These are phyloP conservation scores for Tuber borchii DNA, from an alignment of 495 filamentous ascomycete species.

Conservation along the genomic window DNA sequence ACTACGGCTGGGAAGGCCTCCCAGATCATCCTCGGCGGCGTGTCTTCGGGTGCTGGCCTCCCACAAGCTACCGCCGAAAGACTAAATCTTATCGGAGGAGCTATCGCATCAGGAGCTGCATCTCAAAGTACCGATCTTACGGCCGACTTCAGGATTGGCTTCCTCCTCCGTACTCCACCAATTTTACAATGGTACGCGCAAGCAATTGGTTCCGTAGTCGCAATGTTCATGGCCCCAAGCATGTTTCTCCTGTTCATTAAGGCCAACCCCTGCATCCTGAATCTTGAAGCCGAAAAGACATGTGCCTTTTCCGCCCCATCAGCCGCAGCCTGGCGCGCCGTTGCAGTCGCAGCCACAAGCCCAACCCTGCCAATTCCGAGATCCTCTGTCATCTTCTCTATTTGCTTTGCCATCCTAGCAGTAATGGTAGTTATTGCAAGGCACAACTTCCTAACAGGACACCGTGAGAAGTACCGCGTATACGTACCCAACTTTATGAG, in stretches of 20 bases:
- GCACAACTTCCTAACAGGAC: constrained; percentile 53
- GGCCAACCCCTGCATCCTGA: constrained; percentile 61
- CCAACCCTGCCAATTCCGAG: constrained; percentile 54
- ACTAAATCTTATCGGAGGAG: constrained; percentile 59
- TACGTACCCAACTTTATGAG: constrained; percentile 65
- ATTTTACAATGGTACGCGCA: constrained; percentile 61
- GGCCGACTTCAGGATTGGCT: constrained; percentile 58
- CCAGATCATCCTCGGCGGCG: constrained; percentile 60
- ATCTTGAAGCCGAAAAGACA: constrained; percentile 42
- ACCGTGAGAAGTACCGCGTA: constrained; percentile 52
- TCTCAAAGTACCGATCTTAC: constrained; percentile 53
- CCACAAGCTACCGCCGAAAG: constrained; percentile 49
- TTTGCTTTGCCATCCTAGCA: constrained; percentile 44
- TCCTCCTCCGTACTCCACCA: constrained; percentile 57
- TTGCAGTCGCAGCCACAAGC: constrained; percentile 58
- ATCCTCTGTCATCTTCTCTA: constrained; percentile 46
- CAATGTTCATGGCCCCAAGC: constrained; percentile 57
- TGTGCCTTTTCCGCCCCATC: constrained; percentile 57
- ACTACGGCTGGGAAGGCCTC: constrained; percentile 62
- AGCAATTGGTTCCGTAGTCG: constrained; percentile 54
- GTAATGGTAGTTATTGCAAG: constrained; percentile 49
- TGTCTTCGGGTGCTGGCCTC: constrained; percentile 50
- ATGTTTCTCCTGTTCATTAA: constrained; percentile 58
- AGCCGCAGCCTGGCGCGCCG: constrained; percentile 61
- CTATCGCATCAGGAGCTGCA: constrained; percentile 54